Percentiles rank a stretch among this genome's conserved stretches.
phyloP scores from a whole-genome alignment of 129 eudicot genomes.

The Flaveria ramosissima region DNA sequence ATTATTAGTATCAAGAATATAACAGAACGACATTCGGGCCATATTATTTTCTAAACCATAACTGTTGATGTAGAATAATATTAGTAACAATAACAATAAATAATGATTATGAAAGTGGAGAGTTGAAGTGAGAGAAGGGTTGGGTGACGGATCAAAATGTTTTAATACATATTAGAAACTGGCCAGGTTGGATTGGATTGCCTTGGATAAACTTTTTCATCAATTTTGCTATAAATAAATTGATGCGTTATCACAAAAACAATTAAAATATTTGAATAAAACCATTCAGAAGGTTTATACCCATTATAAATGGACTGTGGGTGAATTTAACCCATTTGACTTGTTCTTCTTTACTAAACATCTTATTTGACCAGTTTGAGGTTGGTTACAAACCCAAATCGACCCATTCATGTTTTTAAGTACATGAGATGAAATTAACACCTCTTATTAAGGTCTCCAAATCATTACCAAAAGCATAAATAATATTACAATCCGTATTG shows the following conservation, averaged over 20 bases:
- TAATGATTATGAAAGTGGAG: background rate
- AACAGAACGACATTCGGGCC: no score
- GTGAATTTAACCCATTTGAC: background rate
- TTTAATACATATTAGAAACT: no score
- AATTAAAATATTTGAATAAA: background rate
- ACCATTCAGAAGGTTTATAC: background rate
- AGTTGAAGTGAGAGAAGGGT: no score
- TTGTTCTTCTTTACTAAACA: background rate
- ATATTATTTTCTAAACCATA: background rate
- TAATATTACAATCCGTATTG: background rate
- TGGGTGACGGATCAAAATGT: no score
- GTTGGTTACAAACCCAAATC: background rate
- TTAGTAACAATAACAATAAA: background rate
- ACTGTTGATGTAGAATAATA: background rate
- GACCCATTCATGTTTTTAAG: background rate
- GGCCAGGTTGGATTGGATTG: background rate
- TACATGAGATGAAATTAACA: background rate
- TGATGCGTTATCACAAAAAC: background rate
- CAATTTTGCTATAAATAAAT: background rate
- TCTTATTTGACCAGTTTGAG: background rate
- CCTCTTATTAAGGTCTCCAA: background rate
- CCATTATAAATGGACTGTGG: background rate
- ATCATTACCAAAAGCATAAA: constrained; percentile 8
- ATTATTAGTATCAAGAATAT: background rate
- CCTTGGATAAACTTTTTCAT: background rate